Conservation (phyloP, 108 stramenopile species). For the Asterionellopsis glacialis region DNA sequence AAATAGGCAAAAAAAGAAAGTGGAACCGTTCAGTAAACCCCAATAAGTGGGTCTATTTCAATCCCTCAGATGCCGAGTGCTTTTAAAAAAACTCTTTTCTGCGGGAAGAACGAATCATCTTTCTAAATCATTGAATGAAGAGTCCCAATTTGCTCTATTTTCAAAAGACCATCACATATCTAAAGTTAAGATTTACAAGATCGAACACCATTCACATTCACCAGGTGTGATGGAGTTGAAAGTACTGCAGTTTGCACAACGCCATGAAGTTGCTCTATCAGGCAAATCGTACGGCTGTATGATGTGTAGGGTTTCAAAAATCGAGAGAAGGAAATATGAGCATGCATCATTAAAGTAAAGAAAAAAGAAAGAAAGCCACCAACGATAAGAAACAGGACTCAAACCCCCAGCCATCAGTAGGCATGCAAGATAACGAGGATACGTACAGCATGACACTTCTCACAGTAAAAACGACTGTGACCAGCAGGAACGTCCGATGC, state of each 20-base stretch:
- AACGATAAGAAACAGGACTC: slow-evolving; percentile 2
- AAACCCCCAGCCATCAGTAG: too few species aligned
- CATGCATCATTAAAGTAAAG: neutral
- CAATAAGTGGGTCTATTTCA: too few species aligned
- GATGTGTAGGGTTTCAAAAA: neutral
- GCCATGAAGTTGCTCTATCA: slow-evolving; percentile 66
- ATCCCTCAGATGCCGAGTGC: too few species aligned
- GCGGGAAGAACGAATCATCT: too few species aligned
- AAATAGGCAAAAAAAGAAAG: too few species aligned
- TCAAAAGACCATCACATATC: too few species aligned
- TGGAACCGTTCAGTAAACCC: too few species aligned
- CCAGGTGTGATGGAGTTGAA: slow-evolving; percentile 71
- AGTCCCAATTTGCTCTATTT: too few species aligned
- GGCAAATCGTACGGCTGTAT: slow-evolving; percentile 76
- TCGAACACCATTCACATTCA: slow-evolving; percentile 70
- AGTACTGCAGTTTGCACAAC: slow-evolving; percentile 62
- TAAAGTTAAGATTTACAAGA: slow-evolving; percentile 31
- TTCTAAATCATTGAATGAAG: too few species aligned
- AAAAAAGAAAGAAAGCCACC: neutral
- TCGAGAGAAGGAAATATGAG: slow-evolving; percentile 4
- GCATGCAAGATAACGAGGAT: neutral
- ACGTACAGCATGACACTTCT: slow-evolving; percentile 74
- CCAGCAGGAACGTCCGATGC: slow-evolving; percentile 45
- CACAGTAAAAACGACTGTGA: slow-evolving; percentile 69
- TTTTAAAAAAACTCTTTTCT: too few species aligned